Evolutionary conservation across 208 protist species (phyloP), one percentile per base, ranked within the genome.

Genomic region (Trypanosoma grayi): DNA sequence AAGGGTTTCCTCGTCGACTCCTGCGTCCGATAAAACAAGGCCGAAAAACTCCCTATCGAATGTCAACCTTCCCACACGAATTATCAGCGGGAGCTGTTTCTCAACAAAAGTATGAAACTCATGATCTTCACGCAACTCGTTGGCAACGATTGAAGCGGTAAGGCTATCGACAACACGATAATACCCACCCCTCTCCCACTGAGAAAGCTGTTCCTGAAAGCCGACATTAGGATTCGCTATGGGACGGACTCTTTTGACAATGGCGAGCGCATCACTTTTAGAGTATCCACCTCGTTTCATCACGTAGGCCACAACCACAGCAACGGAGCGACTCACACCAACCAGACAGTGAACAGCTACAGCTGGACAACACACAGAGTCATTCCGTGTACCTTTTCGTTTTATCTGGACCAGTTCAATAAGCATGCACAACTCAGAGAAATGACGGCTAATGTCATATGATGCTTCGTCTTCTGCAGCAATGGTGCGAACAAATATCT

Each of bases 301-400:
- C 6, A 95, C 41, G 63, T 94, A 97, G 2, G 92, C 92, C 11
- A 70, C 60, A 2, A 94, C 85, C 40, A 94, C 62, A n/a, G 87
- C 65, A 10, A 81, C 85, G 9, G 85, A 94, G 28, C 92, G 64
- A 60, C 83, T 92, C 25, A 96, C 89, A 18, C 92, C 92, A 24
- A 90, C 81, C 73, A 93, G 77, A 70, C 92, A 97, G 62, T 95
- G 81, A 10, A 90, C 86, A 20, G 67, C 70, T 9, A 94, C 81
- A 9, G 61, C 62, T 10, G 75, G 84, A 9, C 70, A 30, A 22
- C 37, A 44, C 22, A 13, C 8, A 22, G 33, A 25, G 16, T 39
- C 14, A 11, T 14, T 13, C 20, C 60, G 27, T 11, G 53, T 8
- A 0, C 7, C 36, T 28, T 51, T 58, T 30, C 78, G 53, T 50